Evolutionary conservation across 148 eudicot species (phyloP).

Genomic region (Bassia scoparia): DNA sequence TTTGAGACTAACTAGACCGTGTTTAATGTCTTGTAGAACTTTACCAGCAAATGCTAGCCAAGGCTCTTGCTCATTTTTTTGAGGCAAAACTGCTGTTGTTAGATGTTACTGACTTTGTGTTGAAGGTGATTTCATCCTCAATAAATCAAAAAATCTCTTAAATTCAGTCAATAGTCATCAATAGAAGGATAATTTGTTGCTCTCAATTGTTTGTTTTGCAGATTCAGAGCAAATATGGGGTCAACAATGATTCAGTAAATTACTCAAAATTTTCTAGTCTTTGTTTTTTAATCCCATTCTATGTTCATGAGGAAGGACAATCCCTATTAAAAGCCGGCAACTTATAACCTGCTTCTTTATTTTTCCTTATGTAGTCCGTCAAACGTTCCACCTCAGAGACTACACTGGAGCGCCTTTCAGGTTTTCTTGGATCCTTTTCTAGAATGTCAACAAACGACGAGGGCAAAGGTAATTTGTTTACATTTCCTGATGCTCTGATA

Average conservation of each 20-base stretch:
- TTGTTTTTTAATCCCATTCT: neutral
- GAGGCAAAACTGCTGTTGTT: conserved; percentile 75
- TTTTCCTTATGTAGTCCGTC: conserved; percentile 38
- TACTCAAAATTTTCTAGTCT: neutral
- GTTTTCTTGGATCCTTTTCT: conserved; percentile 66
- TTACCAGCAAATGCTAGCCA: conserved; percentile 95
- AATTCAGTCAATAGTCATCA: neutral
- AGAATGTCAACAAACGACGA: conserved; percentile 53
- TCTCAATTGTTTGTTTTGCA: conserved; percentile 28
- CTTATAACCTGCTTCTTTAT: neutral
- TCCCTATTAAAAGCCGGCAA: neutral
- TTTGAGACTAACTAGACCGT: conserved; percentile 9
- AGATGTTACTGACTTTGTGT: conserved; percentile 70
- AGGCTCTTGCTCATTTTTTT: conserved; percentile 87
- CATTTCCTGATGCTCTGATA: neutral
- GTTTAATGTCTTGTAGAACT: conserved; percentile 44
- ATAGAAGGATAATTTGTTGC: neutral
- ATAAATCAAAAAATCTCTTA: no score
- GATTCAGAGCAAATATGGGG: conserved; percentile 85
- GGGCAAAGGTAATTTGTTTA: conserved; percentile 42
- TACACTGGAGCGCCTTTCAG: conserved; percentile 64
- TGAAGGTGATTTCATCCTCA: conserved; percentile 59
- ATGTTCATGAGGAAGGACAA: neutral
- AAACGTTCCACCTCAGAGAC: conserved; percentile 75
- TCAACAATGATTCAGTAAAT: conserved; percentile 63